phyloP scores from a whole-genome alignment of 768 basidiomycete species.

The Mrakia blollopis region DNA sequence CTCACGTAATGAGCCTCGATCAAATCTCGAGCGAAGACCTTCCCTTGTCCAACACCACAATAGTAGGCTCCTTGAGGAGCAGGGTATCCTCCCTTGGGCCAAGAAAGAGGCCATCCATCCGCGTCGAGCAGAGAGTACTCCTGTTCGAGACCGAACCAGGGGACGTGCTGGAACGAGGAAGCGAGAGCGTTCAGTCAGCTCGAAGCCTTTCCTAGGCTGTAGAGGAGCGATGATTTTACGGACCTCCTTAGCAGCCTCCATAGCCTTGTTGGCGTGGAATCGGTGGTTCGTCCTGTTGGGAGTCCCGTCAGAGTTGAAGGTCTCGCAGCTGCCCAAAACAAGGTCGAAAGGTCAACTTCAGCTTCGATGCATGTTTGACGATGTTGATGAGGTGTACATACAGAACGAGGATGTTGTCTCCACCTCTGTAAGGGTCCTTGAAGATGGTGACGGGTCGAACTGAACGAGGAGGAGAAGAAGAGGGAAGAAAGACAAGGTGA shows the following conservation, averaged over 20 bases:
- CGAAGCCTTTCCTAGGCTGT: too few species aligned
- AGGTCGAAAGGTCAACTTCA: neutral
- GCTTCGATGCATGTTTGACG: neutral
- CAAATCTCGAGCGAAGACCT: slow-evolving; percentile 96
- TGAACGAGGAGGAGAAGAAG: slow-evolving; percentile 19
- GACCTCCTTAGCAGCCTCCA: slow-evolving; percentile 72
- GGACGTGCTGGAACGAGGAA: slow-evolving; percentile 44
- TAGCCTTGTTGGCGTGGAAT: slow-evolving; percentile 86
- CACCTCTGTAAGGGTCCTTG: slow-evolving; percentile 98
- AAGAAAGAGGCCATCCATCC: slow-evolving; percentile 84
- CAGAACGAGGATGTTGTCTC: slow-evolving; percentile 89
- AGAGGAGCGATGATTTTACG: too few species aligned
- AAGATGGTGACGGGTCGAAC: slow-evolving; percentile 87
- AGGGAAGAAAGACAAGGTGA: neutral
- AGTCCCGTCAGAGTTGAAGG: slow-evolving; percentile 98
- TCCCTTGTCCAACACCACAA: slow-evolving; percentile 98
- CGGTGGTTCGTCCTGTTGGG: slow-evolving; percentile 96
- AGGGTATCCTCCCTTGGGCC: slow-evolving; percentile 99
- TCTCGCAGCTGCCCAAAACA: slow-evolving; percentile 61
- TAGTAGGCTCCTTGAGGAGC: slow-evolving; percentile 98
- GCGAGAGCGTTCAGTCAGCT: too few species aligned
- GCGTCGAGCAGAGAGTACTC: slow-evolving; percentile 96
- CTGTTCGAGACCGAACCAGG: slow-evolving; percentile 99
- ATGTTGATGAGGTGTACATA: neutral
- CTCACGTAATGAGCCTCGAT: slow-evolving; percentile 88